Conservation (phyloP, 1,284 basidiomycete species). For the Earliella scabrosa region DNA sequence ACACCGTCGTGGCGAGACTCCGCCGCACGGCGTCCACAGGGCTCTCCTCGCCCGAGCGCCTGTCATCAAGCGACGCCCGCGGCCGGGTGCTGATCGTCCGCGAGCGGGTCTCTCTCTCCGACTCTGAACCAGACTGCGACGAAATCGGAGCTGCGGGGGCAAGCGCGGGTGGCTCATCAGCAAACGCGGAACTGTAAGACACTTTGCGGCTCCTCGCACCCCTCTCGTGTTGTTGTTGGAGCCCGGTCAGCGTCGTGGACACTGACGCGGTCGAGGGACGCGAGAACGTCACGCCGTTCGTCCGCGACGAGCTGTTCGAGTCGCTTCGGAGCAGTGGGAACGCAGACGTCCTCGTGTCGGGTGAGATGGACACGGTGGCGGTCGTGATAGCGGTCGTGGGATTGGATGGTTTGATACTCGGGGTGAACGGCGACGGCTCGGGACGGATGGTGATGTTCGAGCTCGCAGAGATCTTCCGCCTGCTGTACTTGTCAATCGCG, state of each 20-base stretch:
- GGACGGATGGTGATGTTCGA: conserved; percentile 60
- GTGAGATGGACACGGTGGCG: conserved; percentile 58
- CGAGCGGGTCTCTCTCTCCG: conserved; percentile 50
- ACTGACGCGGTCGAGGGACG: conserved; percentile 58
- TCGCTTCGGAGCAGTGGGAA: conserved; percentile 49
- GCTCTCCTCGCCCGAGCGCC: conserved; percentile 39
- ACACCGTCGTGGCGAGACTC: conserved; percentile 41
- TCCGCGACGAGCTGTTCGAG: conserved; percentile 44
- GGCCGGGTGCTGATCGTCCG: conserved; percentile 46
- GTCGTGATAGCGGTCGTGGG: conserved; percentile 73
- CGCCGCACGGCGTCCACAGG: conserved; percentile 24
- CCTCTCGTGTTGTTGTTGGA: conserved; percentile 55
- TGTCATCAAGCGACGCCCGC: conserved; percentile 50
- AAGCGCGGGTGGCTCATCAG: conserved; percentile 27
- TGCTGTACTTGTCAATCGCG: conserved; percentile 37
- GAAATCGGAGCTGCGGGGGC: conserved; percentile 27
- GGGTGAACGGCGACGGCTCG: conserved; percentile 38
- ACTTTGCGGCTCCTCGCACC: conserved; percentile 44
- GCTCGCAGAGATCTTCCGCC: conserved; percentile 51
- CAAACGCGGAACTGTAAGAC: conserved; percentile 36
- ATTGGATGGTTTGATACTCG: conserved; percentile 54
- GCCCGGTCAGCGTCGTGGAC: conserved; percentile 50
- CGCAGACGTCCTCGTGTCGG: conserved; percentile 37
- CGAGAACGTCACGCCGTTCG: conserved; percentile 62
- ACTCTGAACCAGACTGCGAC: conserved; percentile 55